Evolutionary conservation across 768 basidiomycete genomes (phyloP).

Genomic region (Mycena indigotica): DNA sequence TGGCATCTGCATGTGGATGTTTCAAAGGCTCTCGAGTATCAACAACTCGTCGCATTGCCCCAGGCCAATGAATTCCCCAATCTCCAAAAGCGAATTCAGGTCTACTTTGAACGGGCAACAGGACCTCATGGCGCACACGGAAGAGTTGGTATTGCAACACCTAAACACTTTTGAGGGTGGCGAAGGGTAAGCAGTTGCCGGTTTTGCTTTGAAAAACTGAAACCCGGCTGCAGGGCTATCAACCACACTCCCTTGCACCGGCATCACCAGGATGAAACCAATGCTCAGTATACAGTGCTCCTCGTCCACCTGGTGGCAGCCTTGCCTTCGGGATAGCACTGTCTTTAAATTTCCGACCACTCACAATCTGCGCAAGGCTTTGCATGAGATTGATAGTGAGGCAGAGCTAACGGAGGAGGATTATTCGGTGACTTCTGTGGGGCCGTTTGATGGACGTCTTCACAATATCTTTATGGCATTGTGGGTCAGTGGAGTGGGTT

Average conservation of each 20-base stretch:
- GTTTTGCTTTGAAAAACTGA: neutral
- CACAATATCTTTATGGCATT: conserved; percentile 8
- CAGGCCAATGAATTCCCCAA: neutral
- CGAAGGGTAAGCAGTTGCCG: conserved; percentile 17
- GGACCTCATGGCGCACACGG: conserved; percentile 10
- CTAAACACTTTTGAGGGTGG: conserved; percentile 16
- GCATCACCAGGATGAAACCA: conserved; percentile 11
- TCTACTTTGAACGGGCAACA: conserved; percentile 5
- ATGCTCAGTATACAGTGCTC: conserved; percentile 19
- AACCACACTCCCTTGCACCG: conserved; percentile 28
- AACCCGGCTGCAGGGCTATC: conserved; percentile 17
- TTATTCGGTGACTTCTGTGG: too few species aligned
- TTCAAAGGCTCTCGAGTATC: neutral
- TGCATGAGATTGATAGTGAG: too few species aligned
- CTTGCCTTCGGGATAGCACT: too few species aligned
- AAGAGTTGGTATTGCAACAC: conserved; percentile 16
- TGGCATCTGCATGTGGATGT: neutral
- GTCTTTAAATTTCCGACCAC: too few species aligned
- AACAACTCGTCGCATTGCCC: neutral
- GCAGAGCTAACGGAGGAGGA: too few species aligned
- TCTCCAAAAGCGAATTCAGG: neutral
- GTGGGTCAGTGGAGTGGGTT: conserved; percentile 15
- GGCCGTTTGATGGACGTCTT: neutral
- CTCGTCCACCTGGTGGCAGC: conserved; percentile 12
- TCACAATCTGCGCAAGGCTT: too few species aligned